A percentile compares a stretch with the other conserved stretches of the same genome.
These are phyloP conservation scores for Microbotryum saponariae DNA, from an alignment of 1,284 basidiomycete species.

Conservation along the genomic window DNA sequence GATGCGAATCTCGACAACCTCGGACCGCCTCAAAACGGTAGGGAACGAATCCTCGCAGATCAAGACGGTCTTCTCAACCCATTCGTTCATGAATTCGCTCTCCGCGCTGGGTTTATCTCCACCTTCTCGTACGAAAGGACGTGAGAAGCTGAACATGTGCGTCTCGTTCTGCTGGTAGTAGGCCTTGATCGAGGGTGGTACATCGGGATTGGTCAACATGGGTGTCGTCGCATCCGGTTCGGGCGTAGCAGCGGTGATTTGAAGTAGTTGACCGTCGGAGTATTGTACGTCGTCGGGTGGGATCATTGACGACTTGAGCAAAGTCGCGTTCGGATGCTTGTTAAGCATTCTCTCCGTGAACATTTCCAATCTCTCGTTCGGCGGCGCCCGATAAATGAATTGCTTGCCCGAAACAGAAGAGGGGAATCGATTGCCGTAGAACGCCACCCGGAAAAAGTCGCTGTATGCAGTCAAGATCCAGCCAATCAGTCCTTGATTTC, in stretches of 20 bases:
- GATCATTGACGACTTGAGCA: conserved; percentile 61
- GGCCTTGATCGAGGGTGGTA: conserved; percentile 63
- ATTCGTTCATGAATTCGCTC: conserved; percentile 43
- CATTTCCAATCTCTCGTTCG: conserved; percentile 73
- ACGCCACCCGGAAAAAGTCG: conserved; percentile 88
- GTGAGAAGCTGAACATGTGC: conserved; percentile 53
- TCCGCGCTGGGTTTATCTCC: conserved; percentile 47
- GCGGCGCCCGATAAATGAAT: conserved; percentile 83
- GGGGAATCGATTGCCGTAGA: conserved; percentile 78
- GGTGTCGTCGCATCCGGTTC: conserved; percentile 71
- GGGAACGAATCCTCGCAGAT: conserved; percentile 75
- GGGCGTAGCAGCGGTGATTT: conserved; percentile 75
- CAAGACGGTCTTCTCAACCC: conserved; percentile 72
- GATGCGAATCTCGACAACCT: conserved; percentile 67
- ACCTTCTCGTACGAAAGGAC: conserved; percentile 57
- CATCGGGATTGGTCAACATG: conserved; percentile 78
- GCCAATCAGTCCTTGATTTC: not conserved
- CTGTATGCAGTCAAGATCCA: not conserved
- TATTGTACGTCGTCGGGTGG: conserved; percentile 72
- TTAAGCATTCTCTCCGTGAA: conserved; percentile 88
- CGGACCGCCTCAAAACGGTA: conserved; percentile 80
- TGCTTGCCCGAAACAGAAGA: conserved; percentile 72
- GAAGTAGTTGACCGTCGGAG: conserved; percentile 76
- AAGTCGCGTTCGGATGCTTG: conserved; percentile 67
- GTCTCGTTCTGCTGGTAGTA: conserved; percentile 73